Percentiles rank a stretch among this genome's conserved stretches.
Evolutionary conservation across 2,329 filamentous ascomycete species (phyloP).

Genomic region (Aureobasidium namibiae): DNA sequence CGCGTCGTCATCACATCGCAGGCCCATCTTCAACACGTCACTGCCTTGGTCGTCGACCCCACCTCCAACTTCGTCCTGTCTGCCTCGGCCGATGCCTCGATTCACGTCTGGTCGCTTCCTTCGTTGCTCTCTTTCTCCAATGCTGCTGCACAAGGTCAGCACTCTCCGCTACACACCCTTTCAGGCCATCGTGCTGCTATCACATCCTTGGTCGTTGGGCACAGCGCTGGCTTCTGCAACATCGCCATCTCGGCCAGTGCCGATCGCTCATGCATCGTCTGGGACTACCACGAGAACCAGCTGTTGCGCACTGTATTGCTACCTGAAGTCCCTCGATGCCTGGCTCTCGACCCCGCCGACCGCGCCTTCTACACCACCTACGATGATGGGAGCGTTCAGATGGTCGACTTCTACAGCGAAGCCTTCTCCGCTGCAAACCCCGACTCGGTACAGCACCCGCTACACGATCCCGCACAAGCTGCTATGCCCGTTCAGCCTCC

Average conservation of each 20-base stretch:
- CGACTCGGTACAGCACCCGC: constrained; percentile 27
- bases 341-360: constrained; percentile 73
- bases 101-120: constrained; percentile 84
- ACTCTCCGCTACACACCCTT: constrained; percentile 67
- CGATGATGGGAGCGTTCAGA: constrained; percentile 71
- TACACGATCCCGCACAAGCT: constrained; percentile 48
- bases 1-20: constrained; percentile 67
- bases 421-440: constrained; percentile 33
- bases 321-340: constrained; percentile 60
- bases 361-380: constrained; percentile 75
- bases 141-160: constrained; percentile 43
- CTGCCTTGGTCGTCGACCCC: constrained; percentile 61
- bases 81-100: constrained; percentile 76
- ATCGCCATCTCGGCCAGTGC: constrained; percentile 76
- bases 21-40: constrained; percentile 73
- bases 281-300: constrained; percentile 79
- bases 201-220: constrained; percentile 54
- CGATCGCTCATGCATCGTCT: constrained; percentile 84
- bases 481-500: constrained; percentile 41
- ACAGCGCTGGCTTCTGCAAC: constrained; percentile 64
- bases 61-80: constrained; percentile 67
- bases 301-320: constrained; percentile 76
- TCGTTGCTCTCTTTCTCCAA: constrained; percentile 59
- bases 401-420: constrained; percentile 59
- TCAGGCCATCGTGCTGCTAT: constrained; percentile 69